These are phyloP conservation scores for Haplographium delicatum DNA, from an alignment of 495 filamentous ascomycete species.

Conservation along the genomic window DNA sequence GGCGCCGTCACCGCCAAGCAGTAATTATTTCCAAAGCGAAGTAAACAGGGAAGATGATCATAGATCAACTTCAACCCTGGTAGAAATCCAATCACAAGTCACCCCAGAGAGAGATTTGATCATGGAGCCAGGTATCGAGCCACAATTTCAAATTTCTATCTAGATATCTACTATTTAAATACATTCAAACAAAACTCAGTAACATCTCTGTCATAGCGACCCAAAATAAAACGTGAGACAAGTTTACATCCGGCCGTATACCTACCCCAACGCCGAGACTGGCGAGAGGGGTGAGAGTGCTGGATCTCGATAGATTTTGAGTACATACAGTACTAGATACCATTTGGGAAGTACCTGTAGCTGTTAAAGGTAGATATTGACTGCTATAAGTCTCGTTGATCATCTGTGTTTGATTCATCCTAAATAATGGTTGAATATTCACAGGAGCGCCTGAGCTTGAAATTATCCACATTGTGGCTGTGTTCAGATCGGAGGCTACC, in stretches of 20 bases:
- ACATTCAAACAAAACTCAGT: slow-evolving; percentile 2
- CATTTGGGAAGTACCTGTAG: slow-evolving; percentile 9
- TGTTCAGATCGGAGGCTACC: neutral
- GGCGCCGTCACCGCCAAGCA: too few species aligned
- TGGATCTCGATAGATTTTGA: neutral
- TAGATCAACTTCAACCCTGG: too few species aligned
- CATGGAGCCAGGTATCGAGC: slow-evolving; percentile 7
- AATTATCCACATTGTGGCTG: neutral
- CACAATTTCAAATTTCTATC: slow-evolving; percentile 9
- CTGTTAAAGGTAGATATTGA: slow-evolving; percentile 2
- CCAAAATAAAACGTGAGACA: slow-evolving; percentile 13
- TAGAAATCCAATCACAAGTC: too few species aligned
- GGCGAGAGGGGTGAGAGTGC: neutral
- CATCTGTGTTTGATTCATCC: slow-evolving; percentile 8
- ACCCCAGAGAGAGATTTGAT: slow-evolving; percentile 4
- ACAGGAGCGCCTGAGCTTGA: neutral
- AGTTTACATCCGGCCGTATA: slow-evolving; percentile 1
- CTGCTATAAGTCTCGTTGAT: slow-evolving; percentile 6
- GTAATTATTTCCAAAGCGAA: too few species aligned
- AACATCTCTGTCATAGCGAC: slow-evolving; percentile 8
- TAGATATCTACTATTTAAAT: slow-evolving; percentile 12
- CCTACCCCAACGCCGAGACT: slow-evolving; percentile 3
- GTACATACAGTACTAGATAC: neutral
- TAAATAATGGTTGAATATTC: slow-evolving; percentile 8
- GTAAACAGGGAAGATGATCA: too few species aligned